Evolutionary conservation across 345 rosid genomes (phyloP), one percentile per base, ranked within the genome.

Genomic region (Pelargonium nanum): DNA sequence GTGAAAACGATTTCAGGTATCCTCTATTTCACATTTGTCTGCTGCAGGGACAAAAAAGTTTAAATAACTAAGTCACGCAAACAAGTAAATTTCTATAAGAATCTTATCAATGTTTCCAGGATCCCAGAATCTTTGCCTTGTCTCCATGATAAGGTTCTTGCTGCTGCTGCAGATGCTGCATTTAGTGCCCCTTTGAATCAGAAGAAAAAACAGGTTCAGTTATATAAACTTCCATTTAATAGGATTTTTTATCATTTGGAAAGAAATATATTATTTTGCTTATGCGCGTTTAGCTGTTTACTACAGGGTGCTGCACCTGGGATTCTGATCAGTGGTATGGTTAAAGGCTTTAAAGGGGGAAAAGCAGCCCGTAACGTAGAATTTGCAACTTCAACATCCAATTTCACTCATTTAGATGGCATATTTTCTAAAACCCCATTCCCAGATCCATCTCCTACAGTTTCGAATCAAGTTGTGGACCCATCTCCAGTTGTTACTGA

Each of bases 131-230:
- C 71, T 55, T 70, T 77, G 66, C 87, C 87, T 69, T 70, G 71
- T 65, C 80, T 82, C 60, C 79, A 77, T 55, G 80, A 77, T 66
- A 66, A 73, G 59, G 79, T 75, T 51, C 79, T 82, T 63, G 76
- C 72, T 15, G 77, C 80, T 21, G 82, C 82, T 61, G 76, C 77
- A 5, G 68, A 62, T 54, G 81, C 73, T 64, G 77, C 77, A 58
- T 48, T 77, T 30, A 74, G 56, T 60, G 57, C 59, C 50, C 77
- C 78, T 44, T 65, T 76, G 34, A 59, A 62, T 61, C 77, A 68
- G 64, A 77, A 69, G 72, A 69, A 64, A 34, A 75, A 34, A 48
- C 78, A 75, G 82, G 87, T 82, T n/a, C 48, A 17, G 24, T 24
- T 53, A 59, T 19, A 30, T 56, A 64, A 9, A 40, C 15, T 15